Base-by-base conservation (phyloP, 192 early-diverging fungal species). In the Coemansia sp. region DNA sequence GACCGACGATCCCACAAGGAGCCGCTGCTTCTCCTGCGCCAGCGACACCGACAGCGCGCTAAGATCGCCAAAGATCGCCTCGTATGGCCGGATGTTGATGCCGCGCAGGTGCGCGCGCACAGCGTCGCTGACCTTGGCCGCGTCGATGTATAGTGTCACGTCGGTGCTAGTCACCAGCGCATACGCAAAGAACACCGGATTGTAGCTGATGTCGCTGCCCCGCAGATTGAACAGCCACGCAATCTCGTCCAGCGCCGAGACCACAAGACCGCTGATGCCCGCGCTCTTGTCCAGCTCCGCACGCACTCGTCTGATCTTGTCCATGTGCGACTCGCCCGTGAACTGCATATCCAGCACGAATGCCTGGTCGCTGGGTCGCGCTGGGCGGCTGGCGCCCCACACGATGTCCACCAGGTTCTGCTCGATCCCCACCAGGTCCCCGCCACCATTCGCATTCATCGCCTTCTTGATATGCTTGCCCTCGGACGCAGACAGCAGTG, bases 171-270 rank as follows among this genome's bases (percentile, higher is more conserved):
- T 95, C 45, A 98, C 78, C 8, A 97, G 65, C 3, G 93, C 88
- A 67, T 96, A 98, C 2, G 94, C 83, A 70, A 94, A 93, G 79
- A 98, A 97, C 15, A 98, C 95, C 0, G 97, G 97, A 65, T 98
- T 98, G 84, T 88, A 98, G 54, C 84, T 81, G 65, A 98, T 91
- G 65, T 98, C 97, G 27, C 88, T 87, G n/a, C 97, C 97, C 59
- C 97, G 90, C 53, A 98, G 77, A 70, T 98, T 98, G 76, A 94
- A 94, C 31, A 98, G 83, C 97, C 97, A 98, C 10, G 93, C 92
- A 62, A 98, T 86, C 79, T 98, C 97, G 72, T 97, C 97, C 55
- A 99, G 82, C 8, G 88, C 94, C 7, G 94, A 87, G 6, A 96
- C 86, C 3, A 94, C 86, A 47, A 92, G 84, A 27, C 92, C 97